These are phyloP conservation scores for Coemansia sp. DNA, from an alignment of 192 early-diverging fungal genomes.

Conservation along the genomic window DNA sequence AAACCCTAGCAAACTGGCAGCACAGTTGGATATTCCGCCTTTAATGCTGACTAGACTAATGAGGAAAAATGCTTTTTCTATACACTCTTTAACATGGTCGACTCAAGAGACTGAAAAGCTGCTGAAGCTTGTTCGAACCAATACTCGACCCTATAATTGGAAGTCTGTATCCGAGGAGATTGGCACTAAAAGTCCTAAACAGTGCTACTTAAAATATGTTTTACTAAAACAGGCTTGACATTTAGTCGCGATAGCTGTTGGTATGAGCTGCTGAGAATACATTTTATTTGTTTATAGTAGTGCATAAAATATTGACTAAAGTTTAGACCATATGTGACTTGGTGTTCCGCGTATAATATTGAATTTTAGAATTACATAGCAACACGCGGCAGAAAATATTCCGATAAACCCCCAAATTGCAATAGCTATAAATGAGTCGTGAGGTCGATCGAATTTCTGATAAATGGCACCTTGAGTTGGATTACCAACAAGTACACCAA, in stretches of 20 bases:
- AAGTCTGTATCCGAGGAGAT: no score
- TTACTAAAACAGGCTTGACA: no score
- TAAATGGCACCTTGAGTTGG: conserved; percentile 48
- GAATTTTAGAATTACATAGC: conserved; percentile 27
- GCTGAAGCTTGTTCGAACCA: no score
- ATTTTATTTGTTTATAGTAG: no score
- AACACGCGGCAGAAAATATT: conserved; percentile 20
- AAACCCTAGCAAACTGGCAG: background rate
- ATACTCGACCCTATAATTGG: no score
- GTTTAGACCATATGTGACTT: conserved; percentile 20
- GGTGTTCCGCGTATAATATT: conserved; percentile 12
- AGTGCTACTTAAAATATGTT: no score
- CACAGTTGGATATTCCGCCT: background rate
- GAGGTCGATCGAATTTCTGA: conserved; percentile 35
- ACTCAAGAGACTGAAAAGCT: no score
- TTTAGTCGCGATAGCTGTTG: no score
- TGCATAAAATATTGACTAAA: background rate
- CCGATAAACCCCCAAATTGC: conserved; percentile 35
- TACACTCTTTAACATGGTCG: background rate
- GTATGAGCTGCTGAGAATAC: no score
- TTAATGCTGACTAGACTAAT: background rate
- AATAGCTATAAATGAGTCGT: conserved; percentile 26
- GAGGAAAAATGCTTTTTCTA: background rate
- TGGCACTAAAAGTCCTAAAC: no score
- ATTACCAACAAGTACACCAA: conserved; percentile 41